These are phyloP conservation scores for Saccharomycopsis oosterbeekiorum DNA, from an alignment of 805 yeast genomes.

Conservation along the genomic window DNA sequence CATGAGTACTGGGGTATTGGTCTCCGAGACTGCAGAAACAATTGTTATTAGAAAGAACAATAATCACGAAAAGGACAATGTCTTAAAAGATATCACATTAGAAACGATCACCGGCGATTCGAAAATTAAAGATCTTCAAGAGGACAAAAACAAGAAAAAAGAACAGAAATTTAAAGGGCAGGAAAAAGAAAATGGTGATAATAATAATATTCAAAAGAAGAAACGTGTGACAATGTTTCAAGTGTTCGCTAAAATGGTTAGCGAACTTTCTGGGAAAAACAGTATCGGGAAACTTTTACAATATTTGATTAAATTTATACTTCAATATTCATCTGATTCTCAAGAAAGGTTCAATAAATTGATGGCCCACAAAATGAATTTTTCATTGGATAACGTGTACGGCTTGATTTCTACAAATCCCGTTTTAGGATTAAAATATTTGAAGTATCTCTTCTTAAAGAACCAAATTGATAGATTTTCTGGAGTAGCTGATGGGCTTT, in stretches of 20 bases:
- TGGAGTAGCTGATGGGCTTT: conserved; percentile 13
- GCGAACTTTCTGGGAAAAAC: conserved; percentile 18
- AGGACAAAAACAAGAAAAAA: neutral
- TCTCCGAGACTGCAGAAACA: neutral
- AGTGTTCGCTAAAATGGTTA: conserved; percentile 10
- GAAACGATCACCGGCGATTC: neutral
- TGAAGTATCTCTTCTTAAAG: conserved; percentile 5
- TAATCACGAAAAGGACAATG: neutral
- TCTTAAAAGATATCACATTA: too few relatives aligned
- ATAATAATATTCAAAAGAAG: neutral
- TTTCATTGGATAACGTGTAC: neutral
- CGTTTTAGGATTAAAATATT: neutral
- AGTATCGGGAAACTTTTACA: conserved; percentile 15
- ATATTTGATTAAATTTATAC: conserved; percentile 10
- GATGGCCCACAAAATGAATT: neutral
- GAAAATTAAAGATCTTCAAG: neutral
- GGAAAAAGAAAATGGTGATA: neutral
- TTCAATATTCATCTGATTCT: conserved; percentile 8
- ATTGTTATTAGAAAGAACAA: neutral
- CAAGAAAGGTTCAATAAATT: conserved; percentile 1
- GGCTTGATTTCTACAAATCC: neutral
- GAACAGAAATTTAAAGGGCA: neutral
- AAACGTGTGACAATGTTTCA: neutral
- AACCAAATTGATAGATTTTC: conserved; percentile 7
- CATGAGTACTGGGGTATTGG: neutral